Percentiles rank a stretch among this genome's conserved stretches.
Conservation (phyloP, 495 filamentous ascomycete genomes). For the Penicillium cataractarum region DNA sequence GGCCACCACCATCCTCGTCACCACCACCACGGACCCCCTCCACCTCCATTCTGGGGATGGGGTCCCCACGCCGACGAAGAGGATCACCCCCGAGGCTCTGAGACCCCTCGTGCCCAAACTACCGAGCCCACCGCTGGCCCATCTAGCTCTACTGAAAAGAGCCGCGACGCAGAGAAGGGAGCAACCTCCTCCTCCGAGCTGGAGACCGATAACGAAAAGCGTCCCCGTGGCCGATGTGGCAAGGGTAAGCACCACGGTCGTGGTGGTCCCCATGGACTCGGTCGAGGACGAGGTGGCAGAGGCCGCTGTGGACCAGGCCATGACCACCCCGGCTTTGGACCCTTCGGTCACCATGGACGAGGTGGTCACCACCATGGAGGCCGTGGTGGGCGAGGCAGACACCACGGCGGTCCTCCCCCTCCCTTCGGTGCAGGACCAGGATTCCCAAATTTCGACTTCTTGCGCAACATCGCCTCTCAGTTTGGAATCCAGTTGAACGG, state of each 20-base stretch:
- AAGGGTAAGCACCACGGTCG: conserved; percentile 17
- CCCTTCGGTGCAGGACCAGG: conserved; percentile 16
- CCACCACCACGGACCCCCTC: conserved; percentile 10
- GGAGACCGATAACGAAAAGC: conserved; percentile 17
- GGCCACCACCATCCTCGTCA: conserved; percentile 4
- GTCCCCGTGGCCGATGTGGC: conserved; percentile 11
- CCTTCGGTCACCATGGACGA: conserved; percentile 12
- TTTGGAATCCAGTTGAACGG: conserved; percentile 33
- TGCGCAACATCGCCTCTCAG: conserved; percentile 40
- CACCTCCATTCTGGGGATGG: conserved; percentile 21
- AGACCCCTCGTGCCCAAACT: conserved; percentile 2
- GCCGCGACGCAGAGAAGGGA: conserved; percentile 12
- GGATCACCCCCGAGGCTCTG: background rate
- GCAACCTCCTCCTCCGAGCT: conserved; percentile 10
- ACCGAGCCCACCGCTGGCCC: conserved; percentile 16
- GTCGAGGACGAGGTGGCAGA: conserved; percentile 6
- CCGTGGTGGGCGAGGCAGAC: conserved; percentile 22
- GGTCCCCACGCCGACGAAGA: conserved; percentile 9
- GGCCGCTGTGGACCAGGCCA: conserved; percentile 12
- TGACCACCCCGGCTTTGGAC: conserved; percentile 13
- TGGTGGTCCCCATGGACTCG: conserved; percentile 11
- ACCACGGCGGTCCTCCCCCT: conserved; percentile 15
- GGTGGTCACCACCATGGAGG: conserved; percentile 16
- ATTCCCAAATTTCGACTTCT: conserved; percentile 30
- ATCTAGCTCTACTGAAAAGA: conserved; percentile 10